phyloP scores from a whole-genome alignment of 495 filamentous ascomycete species.

The Diplogelasinospora grovesii region DNA sequence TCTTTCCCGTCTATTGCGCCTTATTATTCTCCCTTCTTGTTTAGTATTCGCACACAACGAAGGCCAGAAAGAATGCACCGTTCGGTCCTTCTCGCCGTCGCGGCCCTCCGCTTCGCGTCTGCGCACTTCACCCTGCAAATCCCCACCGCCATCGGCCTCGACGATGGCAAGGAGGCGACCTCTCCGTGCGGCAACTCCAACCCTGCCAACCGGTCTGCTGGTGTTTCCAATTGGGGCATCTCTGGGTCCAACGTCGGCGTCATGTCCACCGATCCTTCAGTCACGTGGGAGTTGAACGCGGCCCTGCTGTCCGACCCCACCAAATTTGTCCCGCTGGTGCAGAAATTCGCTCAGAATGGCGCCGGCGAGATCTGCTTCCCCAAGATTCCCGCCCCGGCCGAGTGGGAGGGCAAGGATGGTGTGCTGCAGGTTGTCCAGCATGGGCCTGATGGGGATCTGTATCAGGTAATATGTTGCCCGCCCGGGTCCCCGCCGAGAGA shows the following conservation, averaged over 20 bases:
- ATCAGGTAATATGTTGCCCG: constrained; percentile 15
- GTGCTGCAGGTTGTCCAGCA: constrained; percentile 22
- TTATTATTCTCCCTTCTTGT: too few species aligned
- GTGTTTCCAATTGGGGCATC: constrained; percentile 17
- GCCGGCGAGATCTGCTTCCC: constrained; percentile 19
- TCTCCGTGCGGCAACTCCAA: constrained; percentile 7
- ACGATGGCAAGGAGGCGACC: constrained; percentile 2
- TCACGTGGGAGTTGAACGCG: constrained; percentile 18
- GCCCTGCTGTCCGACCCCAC: constrained; percentile 10
- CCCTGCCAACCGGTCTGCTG: constrained; percentile 12
- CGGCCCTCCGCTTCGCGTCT: too few species aligned
- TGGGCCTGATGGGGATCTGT: constrained; percentile 18
- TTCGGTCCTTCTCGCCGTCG: too few species aligned
- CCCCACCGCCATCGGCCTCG: constrained; percentile 8
- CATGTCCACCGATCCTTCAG: constrained; percentile 14
- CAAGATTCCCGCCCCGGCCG: constrained; percentile 8
- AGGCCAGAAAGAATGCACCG: too few species aligned
- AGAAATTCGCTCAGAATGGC: constrained; percentile 15
- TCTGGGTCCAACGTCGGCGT: constrained; percentile 15
- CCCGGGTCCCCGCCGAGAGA: too few species aligned
- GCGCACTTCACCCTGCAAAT: constrained; percentile 10
- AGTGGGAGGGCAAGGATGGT: constrained; percentile 16
- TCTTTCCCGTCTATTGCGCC: too few species aligned
- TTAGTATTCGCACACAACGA: too few species aligned
- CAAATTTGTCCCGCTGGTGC: constrained; percentile 16